Base-by-base conservation (phyloP, 2,329 filamentous ascomycete genomes). In the Alternaria brassicae region DNA sequence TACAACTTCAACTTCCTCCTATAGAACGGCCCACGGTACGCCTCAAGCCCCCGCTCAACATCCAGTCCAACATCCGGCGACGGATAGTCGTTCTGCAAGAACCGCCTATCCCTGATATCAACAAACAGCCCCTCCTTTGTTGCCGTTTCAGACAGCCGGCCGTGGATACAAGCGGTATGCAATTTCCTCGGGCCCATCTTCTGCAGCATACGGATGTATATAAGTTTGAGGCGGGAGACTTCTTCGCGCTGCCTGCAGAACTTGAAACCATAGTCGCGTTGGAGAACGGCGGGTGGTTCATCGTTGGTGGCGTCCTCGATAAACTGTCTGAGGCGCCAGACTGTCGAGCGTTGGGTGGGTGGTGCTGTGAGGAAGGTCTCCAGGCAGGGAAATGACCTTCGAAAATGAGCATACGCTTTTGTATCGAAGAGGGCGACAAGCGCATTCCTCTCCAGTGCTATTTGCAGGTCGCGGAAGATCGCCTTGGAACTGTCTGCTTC, bases 241-340 rank as follows among this genome's bases (percentile, higher is more conserved):
- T 73, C 62, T 0, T 74, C 62, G 4, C 67, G 57, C 1, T 56
- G 51, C 0, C 27, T 56, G 15, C 66, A 69, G 6, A 52, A 50
- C 0, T 30, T 42, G 17, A 70, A 71, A 0, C 71, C 71, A 8
- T 70, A 74, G 25, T 74, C 72, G 0, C 65, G 57, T 5, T 58
- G 54, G 0, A 72, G 37, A 3, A 39, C 56, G 0, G 59, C 48
- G 1, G 47, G 36, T 0, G 72, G 65, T 3, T 71, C 60, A 1
- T 53, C 63, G 9, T 48, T 57, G 0, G 28, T 6, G 0, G 15
- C 5, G 1, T 54, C 36, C 0, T 48, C 34, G 0, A 72, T 19
- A 45, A 72, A 75, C 2, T 72, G 68, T 0, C 65, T 53, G 0
- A 74, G 53, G 0, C 60, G 55, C 50, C 57, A 72, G 0, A 73